Conservation (phyloP, 2,329 filamentous ascomycete species). For the Pseudopyricularia javanii region DNA sequence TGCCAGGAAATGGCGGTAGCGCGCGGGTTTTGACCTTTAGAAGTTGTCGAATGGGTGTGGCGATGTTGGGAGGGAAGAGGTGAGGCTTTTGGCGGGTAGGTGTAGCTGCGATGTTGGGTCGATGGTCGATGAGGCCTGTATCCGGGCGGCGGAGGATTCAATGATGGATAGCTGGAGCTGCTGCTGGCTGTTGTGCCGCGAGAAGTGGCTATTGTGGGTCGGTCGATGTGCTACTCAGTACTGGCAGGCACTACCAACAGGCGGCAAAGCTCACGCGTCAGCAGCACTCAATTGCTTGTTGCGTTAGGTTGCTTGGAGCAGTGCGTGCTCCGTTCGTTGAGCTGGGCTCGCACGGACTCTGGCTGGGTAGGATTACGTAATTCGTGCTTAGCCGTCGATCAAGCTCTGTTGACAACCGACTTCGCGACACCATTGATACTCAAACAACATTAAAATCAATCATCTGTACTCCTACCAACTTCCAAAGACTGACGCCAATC, state of each 20-base stretch:
- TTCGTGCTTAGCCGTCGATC: not conserved
- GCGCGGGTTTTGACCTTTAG: not conserved
- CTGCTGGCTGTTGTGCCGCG: not conserved
- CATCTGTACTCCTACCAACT: not conserved
- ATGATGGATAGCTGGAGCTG: not conserved
- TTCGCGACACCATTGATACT: not conserved
- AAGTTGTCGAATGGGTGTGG: not conserved
- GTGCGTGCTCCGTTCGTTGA: not conserved
- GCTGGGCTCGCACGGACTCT: not conserved
- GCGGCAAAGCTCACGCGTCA: conserved; percentile 6
- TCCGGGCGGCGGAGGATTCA: not conserved
- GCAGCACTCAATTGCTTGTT: not conserved
- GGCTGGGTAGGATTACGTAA: not conserved
- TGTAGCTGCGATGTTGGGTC: not conserved
- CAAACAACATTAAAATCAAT: not conserved
- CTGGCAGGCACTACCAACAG: not conserved
- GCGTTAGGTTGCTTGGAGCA: too few species aligned
- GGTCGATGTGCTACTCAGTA: not conserved
- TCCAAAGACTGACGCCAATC: too few species aligned
- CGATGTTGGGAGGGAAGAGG: not conserved
- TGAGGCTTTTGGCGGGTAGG: not conserved
- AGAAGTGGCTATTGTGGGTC: not conserved
- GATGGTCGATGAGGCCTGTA: not conserved
- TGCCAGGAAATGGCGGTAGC: not conserved
- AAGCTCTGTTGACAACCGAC: not conserved